These are phyloP conservation scores for Hawksworthiomyces lignivorus DNA, from an alignment of 2,329 filamentous ascomycete species.

Conservation along the genomic window DNA sequence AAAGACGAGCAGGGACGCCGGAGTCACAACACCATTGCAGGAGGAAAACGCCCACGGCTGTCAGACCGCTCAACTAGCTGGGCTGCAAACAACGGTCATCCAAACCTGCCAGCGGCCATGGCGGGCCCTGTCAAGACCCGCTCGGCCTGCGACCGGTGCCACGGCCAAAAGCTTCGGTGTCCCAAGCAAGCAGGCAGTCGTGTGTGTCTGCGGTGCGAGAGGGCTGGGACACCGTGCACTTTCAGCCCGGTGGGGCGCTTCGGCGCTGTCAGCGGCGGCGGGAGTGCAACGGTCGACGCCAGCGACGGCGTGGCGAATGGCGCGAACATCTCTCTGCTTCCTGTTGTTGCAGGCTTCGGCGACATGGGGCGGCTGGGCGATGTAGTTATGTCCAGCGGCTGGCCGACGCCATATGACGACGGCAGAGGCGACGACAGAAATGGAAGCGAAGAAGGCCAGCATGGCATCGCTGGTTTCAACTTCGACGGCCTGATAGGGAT, in stretches of 20 bases:
- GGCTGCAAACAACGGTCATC: no score
- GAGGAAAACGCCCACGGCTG: no score
- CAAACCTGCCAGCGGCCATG: no score
- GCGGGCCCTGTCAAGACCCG: conserved; percentile 19
- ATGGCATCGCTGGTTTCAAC: background rate
- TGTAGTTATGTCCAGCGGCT: background rate
- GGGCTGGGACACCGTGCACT: conserved; percentile 30
- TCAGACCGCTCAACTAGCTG: no score
- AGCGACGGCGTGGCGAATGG: no score
- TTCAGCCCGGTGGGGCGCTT: conserved; percentile 31
- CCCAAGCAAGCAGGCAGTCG: conserved; percentile 29
- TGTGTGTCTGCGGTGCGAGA: conserved; percentile 34
- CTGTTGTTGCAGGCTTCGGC: no score
- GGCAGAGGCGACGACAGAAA: background rate
- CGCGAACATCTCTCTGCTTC: no score
- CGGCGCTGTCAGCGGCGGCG: conserved; percentile 13
- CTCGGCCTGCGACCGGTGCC: conserved; percentile 36
- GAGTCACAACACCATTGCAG: no score
- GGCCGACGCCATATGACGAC: background rate
- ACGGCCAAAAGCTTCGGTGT: conserved; percentile 40
- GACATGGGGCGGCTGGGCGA: background rate
- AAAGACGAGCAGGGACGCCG: no score
- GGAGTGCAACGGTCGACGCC: no score
- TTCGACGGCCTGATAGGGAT: background rate
- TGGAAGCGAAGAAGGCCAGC: no score